phyloP scores from a whole-genome alignment of 2,329 filamentous ascomycete genomes.

The Verticillium isaacii region DNA sequence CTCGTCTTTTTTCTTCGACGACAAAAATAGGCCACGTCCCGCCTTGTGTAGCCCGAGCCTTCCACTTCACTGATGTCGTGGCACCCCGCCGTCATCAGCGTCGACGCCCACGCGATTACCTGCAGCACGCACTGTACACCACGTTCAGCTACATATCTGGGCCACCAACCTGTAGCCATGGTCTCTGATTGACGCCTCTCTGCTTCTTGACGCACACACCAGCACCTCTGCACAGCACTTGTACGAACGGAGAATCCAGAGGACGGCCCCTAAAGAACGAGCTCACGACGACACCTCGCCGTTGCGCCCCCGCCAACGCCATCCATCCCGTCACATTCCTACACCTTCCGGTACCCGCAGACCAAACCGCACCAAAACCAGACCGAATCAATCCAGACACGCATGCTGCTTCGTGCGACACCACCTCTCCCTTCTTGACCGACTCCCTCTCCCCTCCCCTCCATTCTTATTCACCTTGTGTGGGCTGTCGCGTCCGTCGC shows the following conservation, averaged over 20 bases:
- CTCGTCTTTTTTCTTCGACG: not conserved
- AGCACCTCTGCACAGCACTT: not conserved
- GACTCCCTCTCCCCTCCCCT: not conserved
- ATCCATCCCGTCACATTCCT: not conserved
- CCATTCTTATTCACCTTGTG: not conserved
- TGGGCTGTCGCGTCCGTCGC: too few relatives aligned
- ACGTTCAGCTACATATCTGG: not conserved
- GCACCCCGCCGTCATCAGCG: not conserved
- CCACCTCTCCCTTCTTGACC: not conserved
- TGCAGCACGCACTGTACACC: not conserved
- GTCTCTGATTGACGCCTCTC: not conserved
- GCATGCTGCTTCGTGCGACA: not conserved
- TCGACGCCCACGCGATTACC: not conserved
- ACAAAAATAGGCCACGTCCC: not conserved
- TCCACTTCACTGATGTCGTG: not conserved
- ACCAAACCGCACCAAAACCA: not conserved
- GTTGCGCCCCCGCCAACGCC: not conserved
- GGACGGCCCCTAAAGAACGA: not conserved
- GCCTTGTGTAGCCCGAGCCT: not conserved
- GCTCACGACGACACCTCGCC: not conserved
- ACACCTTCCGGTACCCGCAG: not conserved
- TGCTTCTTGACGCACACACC: not conserved
- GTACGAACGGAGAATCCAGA: not conserved
- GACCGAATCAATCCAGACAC: not conserved
- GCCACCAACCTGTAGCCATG: not conserved